These are phyloP conservation scores for Aquilaria sinensis DNA, from an alignment of 345 rosid genomes.

Conservation along the genomic window DNA sequence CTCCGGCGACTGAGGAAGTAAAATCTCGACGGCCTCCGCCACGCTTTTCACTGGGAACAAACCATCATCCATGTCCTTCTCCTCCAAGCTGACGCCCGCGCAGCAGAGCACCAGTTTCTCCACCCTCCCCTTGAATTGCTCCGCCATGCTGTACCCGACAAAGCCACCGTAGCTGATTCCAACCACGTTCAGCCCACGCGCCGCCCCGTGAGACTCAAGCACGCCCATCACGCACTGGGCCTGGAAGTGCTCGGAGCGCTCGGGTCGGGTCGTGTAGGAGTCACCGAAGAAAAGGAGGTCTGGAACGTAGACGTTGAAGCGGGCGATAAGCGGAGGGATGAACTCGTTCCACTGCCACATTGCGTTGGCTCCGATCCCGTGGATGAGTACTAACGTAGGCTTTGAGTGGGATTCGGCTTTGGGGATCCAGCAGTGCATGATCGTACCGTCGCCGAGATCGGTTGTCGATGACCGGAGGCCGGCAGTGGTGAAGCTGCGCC, in stretches of 20 bases:
- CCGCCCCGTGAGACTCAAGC: constrained; percentile 44
- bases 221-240: constrained; percentile 58
- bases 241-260: constrained; percentile 63
- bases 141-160: constrained; percentile 76
- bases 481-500: constrained; percentile 51
- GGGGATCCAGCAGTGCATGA: constrained; percentile 87
- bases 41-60: constrained; percentile 51
- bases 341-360: constrained; percentile 87
- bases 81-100: constrained; percentile 83
- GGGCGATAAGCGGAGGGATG: constrained; percentile 41
- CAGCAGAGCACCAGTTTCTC: constrained; percentile 61
- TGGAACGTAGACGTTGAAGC: constrained; percentile 82
- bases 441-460: constrained; percentile 80
- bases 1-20: constrained; percentile 66
- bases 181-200: constrained; percentile 33
- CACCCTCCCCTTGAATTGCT: constrained; percentile 60
- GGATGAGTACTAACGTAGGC: constrained; percentile 62
- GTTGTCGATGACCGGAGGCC: constrained; percentile 70
- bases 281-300: constrained; percentile 92
- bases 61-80: constrained; percentile 68
- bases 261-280: constrained; percentile 67
- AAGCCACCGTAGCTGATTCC: constrained; percentile 91
- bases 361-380: constrained; percentile 94
- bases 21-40: constrained; percentile 45
- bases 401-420: constrained; percentile 29